Conservation (phyloP, 2,329 filamentous ascomycete species). For the Dothideomycetes sp. region DNA sequence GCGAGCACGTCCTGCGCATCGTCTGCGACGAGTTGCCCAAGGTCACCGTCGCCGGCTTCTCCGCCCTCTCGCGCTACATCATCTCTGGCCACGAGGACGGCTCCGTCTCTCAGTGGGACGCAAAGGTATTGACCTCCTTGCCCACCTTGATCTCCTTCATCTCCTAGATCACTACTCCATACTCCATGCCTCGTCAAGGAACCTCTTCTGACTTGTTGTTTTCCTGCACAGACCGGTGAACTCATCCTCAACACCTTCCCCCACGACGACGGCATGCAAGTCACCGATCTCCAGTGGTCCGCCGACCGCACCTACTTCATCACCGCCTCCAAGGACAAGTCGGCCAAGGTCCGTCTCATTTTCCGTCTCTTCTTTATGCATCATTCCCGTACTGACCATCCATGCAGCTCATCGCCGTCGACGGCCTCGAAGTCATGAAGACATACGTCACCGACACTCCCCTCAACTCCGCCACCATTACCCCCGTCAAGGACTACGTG, state of each 20-base stretch:
- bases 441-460: slow-evolving; percentile 87
- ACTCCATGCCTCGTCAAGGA: too few species aligned
- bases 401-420: slow-evolving; percentile 64
- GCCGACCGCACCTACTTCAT: slow-evolving; percentile 95
- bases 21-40: slow-evolving; percentile 87
- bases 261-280: slow-evolving; percentile 73
- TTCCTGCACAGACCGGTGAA: slow-evolving; percentile 65
- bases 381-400: slow-evolving; percentile 2
- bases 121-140: slow-evolving; percentile 54
- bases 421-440: slow-evolving; percentile 86
- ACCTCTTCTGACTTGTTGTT: too few species aligned
- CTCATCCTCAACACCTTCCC: slow-evolving; percentile 69
- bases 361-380: neutral
- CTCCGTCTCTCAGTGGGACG: slow-evolving; percentile 81
- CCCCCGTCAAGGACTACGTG: slow-evolving; percentile 92
- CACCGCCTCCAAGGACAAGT: slow-evolving; percentile 96
- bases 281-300: slow-evolving; percentile 94
- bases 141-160: neutral
- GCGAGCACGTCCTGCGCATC: slow-evolving; percentile 77
- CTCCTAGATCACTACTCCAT: neutral
- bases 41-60: slow-evolving; percentile 95
- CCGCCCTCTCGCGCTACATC: slow-evolving; percentile 89
- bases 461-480: slow-evolving; percentile 90
- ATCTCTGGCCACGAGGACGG: slow-evolving; percentile 97
- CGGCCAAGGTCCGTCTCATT: slow-evolving; percentile 59